These are phyloP conservation scores for Didymella keratinophila DNA, from an alignment of 2,329 filamentous ascomycete genomes.

Conservation along the genomic window DNA sequence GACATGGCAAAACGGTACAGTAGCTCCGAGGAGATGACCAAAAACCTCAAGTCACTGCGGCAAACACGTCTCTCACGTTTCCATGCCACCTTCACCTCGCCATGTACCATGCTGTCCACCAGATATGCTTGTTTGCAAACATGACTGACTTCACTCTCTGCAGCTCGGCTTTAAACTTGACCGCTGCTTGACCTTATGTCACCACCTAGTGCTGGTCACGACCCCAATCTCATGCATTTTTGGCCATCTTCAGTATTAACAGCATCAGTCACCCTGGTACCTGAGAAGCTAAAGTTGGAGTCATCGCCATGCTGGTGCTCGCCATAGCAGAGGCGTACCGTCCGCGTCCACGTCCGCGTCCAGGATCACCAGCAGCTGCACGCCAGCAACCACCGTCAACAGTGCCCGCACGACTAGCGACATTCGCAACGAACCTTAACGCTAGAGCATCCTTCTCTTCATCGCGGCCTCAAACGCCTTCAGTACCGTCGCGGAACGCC, in stretches of 20 bases:
- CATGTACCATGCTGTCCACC: background rate
- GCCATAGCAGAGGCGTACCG: slow-evolving; percentile 18
- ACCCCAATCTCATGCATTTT: too few species aligned
- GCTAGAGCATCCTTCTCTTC: background rate
- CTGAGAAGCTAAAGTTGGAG: too few species aligned
- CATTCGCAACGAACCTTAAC: slow-evolving; percentile 5
- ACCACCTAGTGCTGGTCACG: background rate
- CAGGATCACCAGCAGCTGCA: background rate
- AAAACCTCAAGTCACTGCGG: background rate
- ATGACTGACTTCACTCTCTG: background rate
- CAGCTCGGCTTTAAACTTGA: background rate
- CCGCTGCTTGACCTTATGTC: background rate
- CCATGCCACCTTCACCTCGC: background rate
- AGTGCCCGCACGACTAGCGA: background rate
- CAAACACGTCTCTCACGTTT: background rate
- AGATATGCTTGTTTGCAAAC: background rate
- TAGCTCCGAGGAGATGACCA: background rate
- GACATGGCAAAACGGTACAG: background rate
- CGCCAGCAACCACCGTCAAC: background rate
- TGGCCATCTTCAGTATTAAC: too few species aligned
- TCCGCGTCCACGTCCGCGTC: background rate
- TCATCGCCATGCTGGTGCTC: slow-evolving; percentile 12
- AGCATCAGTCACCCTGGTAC: slow-evolving; percentile 1
- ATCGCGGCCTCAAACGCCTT: background rate
- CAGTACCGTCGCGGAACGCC: background rate